phyloP scores from a whole-genome alignment of 2,329 filamentous ascomycete genomes.

The Penicillium sp. region DNA sequence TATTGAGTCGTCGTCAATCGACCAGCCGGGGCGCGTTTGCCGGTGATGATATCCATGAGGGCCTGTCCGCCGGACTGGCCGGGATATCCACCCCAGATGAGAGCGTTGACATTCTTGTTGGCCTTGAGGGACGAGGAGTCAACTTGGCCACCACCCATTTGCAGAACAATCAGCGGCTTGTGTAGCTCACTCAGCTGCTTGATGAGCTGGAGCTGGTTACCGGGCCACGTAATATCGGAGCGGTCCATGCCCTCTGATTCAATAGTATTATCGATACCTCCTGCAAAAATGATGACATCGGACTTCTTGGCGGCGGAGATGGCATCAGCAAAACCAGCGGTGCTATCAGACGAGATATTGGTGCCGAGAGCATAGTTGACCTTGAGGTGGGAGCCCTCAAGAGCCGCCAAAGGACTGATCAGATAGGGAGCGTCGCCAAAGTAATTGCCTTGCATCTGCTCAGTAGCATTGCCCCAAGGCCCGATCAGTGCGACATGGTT shows the following conservation, averaged over 20 bases:
- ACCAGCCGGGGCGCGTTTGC: conserved; percentile 40
- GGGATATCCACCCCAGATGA: conserved; percentile 45
- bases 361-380: conserved; percentile 45
- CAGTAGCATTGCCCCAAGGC: conserved; percentile 54
- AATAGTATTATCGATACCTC: conserved; percentile 41
- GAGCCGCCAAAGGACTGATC: conserved; percentile 50
- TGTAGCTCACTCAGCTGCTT: conserved; percentile 31
- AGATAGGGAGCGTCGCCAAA: conserved; percentile 53
- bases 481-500: conserved; percentile 52
- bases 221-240: conserved; percentile 40
- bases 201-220: conserved; percentile 41
- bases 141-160: conserved; percentile 44
- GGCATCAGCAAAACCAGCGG: conserved; percentile 30
- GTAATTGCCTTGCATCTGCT: conserved; percentile 58
- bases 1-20: conserved; percentile 41
- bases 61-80: conserved; percentile 43
- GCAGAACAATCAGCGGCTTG: conserved; percentile 41
- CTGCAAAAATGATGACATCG: conserved; percentile 39
- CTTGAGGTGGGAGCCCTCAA: conserved; percentile 44
- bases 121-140: conserved; percentile 38
- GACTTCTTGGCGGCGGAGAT: conserved; percentile 33
- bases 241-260: conserved; percentile 42
- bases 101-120: conserved; percentile 39
- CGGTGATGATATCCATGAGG: conserved; percentile 41
- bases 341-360: conserved; percentile 27